Evolutionary conservation across 176 grass and related monocot genomes (phyloP).

Genomic region (Echinochloa phyllopogon): DNA sequence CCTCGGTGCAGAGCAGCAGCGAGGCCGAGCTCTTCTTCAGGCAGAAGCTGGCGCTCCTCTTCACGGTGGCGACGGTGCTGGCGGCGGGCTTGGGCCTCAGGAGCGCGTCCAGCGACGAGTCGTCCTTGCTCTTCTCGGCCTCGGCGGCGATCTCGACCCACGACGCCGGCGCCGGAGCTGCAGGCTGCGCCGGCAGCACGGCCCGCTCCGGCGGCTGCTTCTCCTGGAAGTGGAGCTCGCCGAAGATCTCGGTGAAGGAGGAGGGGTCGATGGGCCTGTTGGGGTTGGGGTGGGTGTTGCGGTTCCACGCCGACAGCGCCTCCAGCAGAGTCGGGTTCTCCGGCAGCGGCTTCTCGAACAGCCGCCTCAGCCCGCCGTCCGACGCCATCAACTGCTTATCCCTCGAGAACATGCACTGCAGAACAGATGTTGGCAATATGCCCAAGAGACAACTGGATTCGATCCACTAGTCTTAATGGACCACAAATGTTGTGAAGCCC

Average conservation of each 20-base stretch:
- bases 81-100: constrained; percentile 40
- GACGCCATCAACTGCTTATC: constrained; percentile 40
- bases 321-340: constrained; percentile 93
- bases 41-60: constrained; percentile 64
- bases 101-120: constrained; percentile 55
- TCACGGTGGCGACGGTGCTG: neutral
- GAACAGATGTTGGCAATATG: too few species aligned
- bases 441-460: too few species aligned
- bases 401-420: neutral
- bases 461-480: too few species aligned
- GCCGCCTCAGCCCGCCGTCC: constrained; percentile 67
- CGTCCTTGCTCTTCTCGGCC: constrained; percentile 57
- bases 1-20: constrained; percentile 78
- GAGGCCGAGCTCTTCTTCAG: constrained; percentile 55
- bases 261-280: constrained; percentile 61
- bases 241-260: constrained; percentile 94
- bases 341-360: constrained; percentile 92
- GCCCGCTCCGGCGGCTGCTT: constrained; percentile 35
- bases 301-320: constrained; percentile 76
- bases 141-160: constrained; percentile 35
- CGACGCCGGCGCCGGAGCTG: constrained; percentile 4
- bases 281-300: constrained; percentile 33
- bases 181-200: neutral
- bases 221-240: constrained; percentile 90
- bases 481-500: too few species aligned